Evolutionary conservation across 805 yeast genomes (phyloP), one percentile per base, ranked within the genome.

Genomic region (Ogataea populi-albae): DNA sequence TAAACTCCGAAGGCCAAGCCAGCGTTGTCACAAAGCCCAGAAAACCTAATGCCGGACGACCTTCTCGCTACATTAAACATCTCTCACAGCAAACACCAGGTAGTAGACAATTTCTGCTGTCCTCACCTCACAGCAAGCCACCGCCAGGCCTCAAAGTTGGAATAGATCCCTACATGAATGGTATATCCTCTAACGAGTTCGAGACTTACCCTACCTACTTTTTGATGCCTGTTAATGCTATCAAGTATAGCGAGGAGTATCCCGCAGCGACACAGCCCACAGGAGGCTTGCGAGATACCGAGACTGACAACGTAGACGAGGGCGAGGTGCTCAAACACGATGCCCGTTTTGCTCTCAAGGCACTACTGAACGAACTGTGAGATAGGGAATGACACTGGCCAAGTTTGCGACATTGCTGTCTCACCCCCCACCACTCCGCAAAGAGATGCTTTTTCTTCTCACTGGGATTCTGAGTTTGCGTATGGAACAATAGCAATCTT

Each of bases 131-230:
- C 30, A 35, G 38, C 21, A 27, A 17, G n/a, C 53, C 46, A 4
- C 50, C 49, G 2, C 48, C 50, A 6, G 57, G 57, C 3, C 41
- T 54, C 20, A 50, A 47, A 28, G 35, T 51, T 9, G 57, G 57
- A 4, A 45, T 52, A 23, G 59, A 54, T 37, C 59, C 59, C n/a
- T 54, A 45, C 32, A 57, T 54, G 23, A 46, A 46, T 21, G 57
- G 59, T 6, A 43, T 54, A 7, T 46, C 57, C 7, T 46, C 53
- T 12, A 50, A 50, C 27, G 58, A 52, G 30, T 50, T 49, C 27
- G 59, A 54, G 33, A 42, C 45, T 17, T 47, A 40, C 17, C 47
- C 52, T 2, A 20, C 45, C 18, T 6, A 18, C 12, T 23, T 24
- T 9, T 12, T 37, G 21, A 27, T 18, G 9, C 22, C 40, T 8